A percentile compares a stretch with the other conserved stretches of the same genome.
phyloP scores from a whole-genome alignment of 495 filamentous ascomycete genomes.

The Xylaria sp. region DNA sequence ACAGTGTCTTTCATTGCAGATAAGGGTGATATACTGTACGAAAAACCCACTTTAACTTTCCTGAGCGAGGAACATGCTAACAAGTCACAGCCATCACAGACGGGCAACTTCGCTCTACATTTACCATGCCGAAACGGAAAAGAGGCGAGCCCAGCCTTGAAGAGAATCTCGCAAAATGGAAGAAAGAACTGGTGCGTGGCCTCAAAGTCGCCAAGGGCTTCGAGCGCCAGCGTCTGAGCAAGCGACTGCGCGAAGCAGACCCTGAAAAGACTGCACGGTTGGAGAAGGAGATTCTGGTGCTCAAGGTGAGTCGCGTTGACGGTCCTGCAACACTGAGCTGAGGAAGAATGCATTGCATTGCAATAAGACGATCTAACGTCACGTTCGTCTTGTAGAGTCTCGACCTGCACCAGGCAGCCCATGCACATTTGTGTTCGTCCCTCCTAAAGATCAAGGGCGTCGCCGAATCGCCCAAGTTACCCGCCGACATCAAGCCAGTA shows the following conservation, averaged over 20 bases:
- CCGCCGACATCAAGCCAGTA: conserved; percentile 57
- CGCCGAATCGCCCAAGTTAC: conserved; percentile 55
- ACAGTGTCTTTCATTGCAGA: conserved; percentile 8
- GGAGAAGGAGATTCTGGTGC: conserved; percentile 73
- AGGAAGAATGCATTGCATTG: background rate
- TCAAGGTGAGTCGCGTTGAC: conserved; percentile 65
- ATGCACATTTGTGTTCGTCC: conserved; percentile 75
- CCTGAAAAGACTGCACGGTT: conserved; percentile 62
- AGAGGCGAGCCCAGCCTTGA: conserved; percentile 52
- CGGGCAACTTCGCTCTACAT: background rate
- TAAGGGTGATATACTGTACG: conserved; percentile 22
- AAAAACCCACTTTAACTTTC: conserved; percentile 30
- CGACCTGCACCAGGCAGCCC: conserved; percentile 68
- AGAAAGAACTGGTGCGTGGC: conserved; percentile 67
- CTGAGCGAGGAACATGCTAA: conserved; percentile 12
- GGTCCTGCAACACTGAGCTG: too few relatives aligned
- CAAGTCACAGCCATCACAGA: background rate
- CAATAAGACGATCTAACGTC: conserved; percentile 25
- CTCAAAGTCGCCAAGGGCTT: conserved; percentile 85
- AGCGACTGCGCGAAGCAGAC: conserved; percentile 70
- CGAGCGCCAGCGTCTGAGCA: conserved; percentile 86
- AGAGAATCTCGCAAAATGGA: conserved; percentile 63
- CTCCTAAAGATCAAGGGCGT: conserved; percentile 77
- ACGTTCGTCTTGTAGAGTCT: conserved; percentile 51
- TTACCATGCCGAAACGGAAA: conserved; percentile 57